Base-by-base conservation (phyloP, 495 filamentous ascomycete species). In the Viridothelium virens region DNA sequence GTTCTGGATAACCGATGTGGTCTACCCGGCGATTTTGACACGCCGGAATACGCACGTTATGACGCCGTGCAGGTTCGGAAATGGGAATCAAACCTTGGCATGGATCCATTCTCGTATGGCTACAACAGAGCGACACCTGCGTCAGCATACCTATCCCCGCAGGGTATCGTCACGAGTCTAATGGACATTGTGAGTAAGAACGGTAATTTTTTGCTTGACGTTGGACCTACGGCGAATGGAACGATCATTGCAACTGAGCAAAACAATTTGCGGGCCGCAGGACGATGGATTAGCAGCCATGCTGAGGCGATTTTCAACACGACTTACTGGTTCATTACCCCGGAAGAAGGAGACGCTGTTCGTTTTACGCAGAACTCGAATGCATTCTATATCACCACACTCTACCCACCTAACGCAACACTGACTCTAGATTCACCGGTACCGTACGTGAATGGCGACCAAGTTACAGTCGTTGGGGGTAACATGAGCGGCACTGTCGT, bases 121-220 rank as follows among this genome's bases (percentile, higher is more conserved):
- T 85, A 82, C 68, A 85, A 85, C 68, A 72, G 76, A 3, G 81
- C 81, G 0, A 84, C 82, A 3, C 77, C 81, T 0, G 39, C 68
- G 1, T 69, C 66, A 0, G 74, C 72, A 36, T 85, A 85, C 67
- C 78, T 85, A 77, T 83, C 81, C 59, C 82, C 82, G 9, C 74
- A 67, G 36, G 71, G 66, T 6, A 75, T 84, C 44, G 75, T 84
- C 0, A 73, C 71, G 31, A 74, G 70, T 6, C 74, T 85, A 0
- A 74, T 84, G 11, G 82, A 85, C 56, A 79, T 84, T 65, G 77
- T 84, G 4, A 73, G 77, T 56, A 84, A 85, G 71, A 84, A 84
- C 65, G 83, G 83, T 0, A 84, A 85, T 64, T 79, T 85, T 69
- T 65, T 85, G 47, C 74, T 85, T 0, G 83, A 85, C 62, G 72